Evolutionary conservation across 2,329 filamentous ascomycete genomes (phyloP).

Genomic region (Thelonectria olida): DNA sequence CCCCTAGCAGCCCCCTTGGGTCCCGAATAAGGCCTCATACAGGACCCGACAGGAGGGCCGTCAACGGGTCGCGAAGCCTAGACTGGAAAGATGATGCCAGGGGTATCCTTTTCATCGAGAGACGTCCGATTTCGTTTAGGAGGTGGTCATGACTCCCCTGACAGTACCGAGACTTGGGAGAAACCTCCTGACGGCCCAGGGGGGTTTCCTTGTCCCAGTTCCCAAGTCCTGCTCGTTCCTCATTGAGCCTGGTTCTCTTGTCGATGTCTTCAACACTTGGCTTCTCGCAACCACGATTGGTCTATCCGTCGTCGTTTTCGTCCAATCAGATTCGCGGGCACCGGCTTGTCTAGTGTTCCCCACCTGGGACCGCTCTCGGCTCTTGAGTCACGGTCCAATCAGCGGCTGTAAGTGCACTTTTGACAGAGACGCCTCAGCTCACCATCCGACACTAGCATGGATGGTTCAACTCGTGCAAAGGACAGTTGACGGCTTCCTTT

Average conservation of each 20-base stretch:
- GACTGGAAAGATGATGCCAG: constrained; percentile 23
- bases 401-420: constrained; percentile 39
- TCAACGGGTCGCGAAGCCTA: constrained; percentile 12
- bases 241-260: constrained; percentile 37
- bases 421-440: constrained; percentile 47
- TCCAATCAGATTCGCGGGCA: constrained; percentile 31
- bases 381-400: constrained; percentile 41
- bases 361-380: constrained; percentile 36
- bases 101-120: constrained; percentile 24
- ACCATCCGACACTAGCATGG: constrained; percentile 44
- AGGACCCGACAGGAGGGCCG: constrained; percentile 23
- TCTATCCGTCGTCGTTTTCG: constrained; percentile 23
- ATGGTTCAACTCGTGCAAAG: constrained; percentile 34
- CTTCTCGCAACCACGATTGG: constrained; percentile 28
- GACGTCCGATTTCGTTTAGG: constrained; percentile 29
- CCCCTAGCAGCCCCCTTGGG: background rate
- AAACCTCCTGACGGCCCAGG: constrained; percentile 32
- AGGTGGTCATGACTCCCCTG: constrained; percentile 24
- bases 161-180: background rate
- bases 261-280: constrained; percentile 25
- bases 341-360: constrained; percentile 30
- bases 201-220: constrained; percentile 12
- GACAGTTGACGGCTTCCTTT: constrained; percentile 29
- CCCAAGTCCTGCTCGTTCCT: constrained; percentile 31
- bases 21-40: constrained; percentile 8